A percentile compares a stretch with the other conserved stretches of the same genome.
Conservation (phyloP, 176 grass and related monocot species). For the Saccharum spontaneum region DNA sequence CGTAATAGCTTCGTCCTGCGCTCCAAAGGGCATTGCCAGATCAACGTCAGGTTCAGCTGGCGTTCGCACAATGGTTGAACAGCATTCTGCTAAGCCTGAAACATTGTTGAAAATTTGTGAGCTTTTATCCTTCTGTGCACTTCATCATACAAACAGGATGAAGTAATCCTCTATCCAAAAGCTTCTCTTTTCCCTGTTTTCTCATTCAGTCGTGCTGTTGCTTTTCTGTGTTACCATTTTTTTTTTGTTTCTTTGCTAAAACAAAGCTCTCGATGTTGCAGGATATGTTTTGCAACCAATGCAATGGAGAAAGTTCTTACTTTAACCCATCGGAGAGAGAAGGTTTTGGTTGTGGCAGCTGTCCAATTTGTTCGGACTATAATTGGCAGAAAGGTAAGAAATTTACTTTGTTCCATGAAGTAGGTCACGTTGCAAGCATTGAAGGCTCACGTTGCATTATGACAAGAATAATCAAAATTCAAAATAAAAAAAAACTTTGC, state of each 20-base stretch:
- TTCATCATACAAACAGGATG: constrained; percentile 64
- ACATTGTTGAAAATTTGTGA: constrained; percentile 83
- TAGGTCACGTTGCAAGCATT: constrained; percentile 15
- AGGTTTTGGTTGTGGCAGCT: constrained; percentile 69
- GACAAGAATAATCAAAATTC: constrained; percentile 3
- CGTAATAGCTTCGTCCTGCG: constrained; percentile 68
- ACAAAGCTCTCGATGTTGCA: constrained; percentile 36
- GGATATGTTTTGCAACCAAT: constrained; percentile 63
- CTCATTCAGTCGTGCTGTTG: constrained; percentile 23
- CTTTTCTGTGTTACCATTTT: constrained; percentile 4
- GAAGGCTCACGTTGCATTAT: constrained; percentile 1
- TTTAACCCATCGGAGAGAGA: constrained; percentile 74
- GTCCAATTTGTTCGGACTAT: constrained; percentile 76
- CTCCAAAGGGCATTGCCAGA: constrained; percentile 32
- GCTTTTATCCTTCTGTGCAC: constrained; percentile 78
- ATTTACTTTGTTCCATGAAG: constrained; percentile 20
- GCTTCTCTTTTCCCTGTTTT: constrained; percentile 4
- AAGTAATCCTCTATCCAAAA: constrained; percentile 56
- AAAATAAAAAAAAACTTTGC: not conserved
- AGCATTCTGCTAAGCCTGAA: constrained; percentile 49
- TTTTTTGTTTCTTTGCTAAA: constrained; percentile 37
- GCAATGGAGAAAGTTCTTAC: constrained; percentile 78
- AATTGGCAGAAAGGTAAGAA: constrained; percentile 71
- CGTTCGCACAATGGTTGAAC: constrained; percentile 42
- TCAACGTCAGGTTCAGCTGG: constrained; percentile 36